phyloP scores from a whole-genome alignment of 257 asterid genomes.

The Plantago major region DNA sequence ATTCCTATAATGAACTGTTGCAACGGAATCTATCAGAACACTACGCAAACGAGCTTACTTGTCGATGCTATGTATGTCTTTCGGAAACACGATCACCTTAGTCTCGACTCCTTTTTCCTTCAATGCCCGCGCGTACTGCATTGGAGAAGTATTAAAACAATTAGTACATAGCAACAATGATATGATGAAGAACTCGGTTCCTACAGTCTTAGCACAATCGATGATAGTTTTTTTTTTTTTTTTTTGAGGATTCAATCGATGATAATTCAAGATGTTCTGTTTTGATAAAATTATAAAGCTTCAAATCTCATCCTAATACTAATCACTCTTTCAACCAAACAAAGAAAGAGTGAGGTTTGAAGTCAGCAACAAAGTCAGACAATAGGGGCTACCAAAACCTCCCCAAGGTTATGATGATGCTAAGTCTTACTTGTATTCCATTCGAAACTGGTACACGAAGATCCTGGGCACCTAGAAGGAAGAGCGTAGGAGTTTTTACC shows the following conservation, averaged over 20 bases:
- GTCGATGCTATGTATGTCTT: slow-evolving; percentile 44
- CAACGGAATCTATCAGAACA: neutral
- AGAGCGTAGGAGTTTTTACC: slow-evolving; percentile 58
- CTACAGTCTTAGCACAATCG: too few relatives aligned
- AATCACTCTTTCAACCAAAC: too few relatives aligned
- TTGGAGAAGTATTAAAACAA: neutral
- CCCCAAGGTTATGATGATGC: neutral
- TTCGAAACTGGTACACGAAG: slow-evolving; percentile 58
- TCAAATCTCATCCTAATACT: too few relatives aligned
- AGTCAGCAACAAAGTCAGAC: neutral
- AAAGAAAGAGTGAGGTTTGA: neutral
- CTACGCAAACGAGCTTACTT: slow-evolving; percentile 26
- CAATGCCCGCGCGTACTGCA: slow-evolving; percentile 54
- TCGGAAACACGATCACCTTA: slow-evolving; percentile 54
- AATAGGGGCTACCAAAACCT: neutral
- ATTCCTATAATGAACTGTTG: neutral
- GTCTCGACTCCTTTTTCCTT: slow-evolving; percentile 53
- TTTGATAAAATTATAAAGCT: too few relatives aligned
- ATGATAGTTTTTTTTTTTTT: too few relatives aligned
- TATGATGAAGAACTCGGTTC: too few relatives aligned
- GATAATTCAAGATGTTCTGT: too few relatives aligned
- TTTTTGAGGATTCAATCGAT: too few relatives aligned
- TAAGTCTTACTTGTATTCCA: slow-evolving; percentile 48
- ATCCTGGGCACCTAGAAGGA: slow-evolving; percentile 60
- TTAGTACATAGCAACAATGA: neutral